A percentile compares a stretch with the other conserved stretches of the same genome.
Evolutionary conservation across 169 alveolate species (phyloP).

Genomic region (Plasmodium knowlesi): DNA sequence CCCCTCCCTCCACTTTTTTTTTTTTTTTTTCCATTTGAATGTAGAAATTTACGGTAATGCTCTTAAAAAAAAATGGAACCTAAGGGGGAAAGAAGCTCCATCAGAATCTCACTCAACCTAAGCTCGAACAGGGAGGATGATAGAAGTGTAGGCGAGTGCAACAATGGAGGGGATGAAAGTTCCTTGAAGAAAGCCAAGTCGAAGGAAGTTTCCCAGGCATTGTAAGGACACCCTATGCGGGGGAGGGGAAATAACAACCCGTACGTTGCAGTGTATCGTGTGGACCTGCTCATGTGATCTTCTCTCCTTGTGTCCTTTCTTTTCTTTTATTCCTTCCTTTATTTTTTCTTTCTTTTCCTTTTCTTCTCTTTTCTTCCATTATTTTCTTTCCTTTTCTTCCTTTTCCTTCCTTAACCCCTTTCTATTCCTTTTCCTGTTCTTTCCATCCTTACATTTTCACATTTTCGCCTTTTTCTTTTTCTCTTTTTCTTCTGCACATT

Average conservation of each 20-base stretch:
- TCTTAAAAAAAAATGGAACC: not conserved
- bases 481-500: not conserved
- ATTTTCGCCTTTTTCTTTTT: not conserved
- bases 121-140: conserved; percentile 2
- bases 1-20: too few species aligned
- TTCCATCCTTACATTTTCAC: too few species aligned
- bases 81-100: conserved; percentile 5
- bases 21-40: not conserved
- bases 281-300: not conserved
- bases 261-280: not conserved
- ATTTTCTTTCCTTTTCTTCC: too few species aligned
- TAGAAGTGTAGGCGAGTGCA: not conserved
- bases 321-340: too few species aligned
- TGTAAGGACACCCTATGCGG: not conserved
- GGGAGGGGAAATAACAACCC: not conserved
- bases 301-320: not conserved
- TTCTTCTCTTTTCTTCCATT: too few species aligned
- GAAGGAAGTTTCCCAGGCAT: conserved; percentile 16
- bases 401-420: too few species aligned
- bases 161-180: not conserved
- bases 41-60: not conserved
- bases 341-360: too few species aligned
- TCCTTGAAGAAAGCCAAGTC: not conserved
- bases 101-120: conserved; percentile 49
- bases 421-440: too few species aligned